Evolutionary conservation across 805 yeast genomes (phyloP).

Genomic region (Pichia rugopelliculosa): DNA sequence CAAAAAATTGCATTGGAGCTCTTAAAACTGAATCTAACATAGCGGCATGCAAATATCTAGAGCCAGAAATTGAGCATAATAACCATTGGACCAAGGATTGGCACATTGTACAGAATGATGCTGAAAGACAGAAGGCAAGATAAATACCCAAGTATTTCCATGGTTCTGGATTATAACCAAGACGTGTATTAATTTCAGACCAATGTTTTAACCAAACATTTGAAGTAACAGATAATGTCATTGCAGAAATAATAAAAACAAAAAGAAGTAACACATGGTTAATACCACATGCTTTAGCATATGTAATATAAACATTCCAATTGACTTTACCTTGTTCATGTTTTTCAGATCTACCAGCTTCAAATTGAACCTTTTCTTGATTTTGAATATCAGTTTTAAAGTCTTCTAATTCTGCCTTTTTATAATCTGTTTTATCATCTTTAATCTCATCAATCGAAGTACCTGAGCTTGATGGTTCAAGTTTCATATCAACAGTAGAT

Average conservation of each 20-base stretch:
- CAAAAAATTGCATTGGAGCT: slow-evolving; percentile 94
- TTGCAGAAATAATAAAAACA: slow-evolving; percentile 47
- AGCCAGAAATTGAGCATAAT: slow-evolving; percentile 76
- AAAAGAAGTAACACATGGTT: slow-evolving; percentile 54
- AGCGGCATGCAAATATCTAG: slow-evolving; percentile 61
- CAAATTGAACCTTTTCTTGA: slow-evolving; percentile 34
- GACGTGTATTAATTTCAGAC: slow-evolving; percentile 79
- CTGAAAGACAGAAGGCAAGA: slow-evolving; percentile 61
- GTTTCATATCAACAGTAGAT: slow-evolving; percentile 13
- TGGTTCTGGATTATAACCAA: slow-evolving; percentile 69
- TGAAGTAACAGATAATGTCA: slow-evolving; percentile 55
- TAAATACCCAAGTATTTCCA: slow-evolving; percentile 67
- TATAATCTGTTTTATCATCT: slow-evolving; percentile 33
- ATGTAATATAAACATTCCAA: slow-evolving; percentile 74
- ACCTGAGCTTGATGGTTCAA: slow-evolving; percentile 13
- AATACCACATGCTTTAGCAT: slow-evolving; percentile 83
- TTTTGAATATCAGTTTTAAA: slow-evolving; percentile 29
- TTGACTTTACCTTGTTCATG: slow-evolving; percentile 91
- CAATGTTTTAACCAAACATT: slow-evolving; percentile 95
- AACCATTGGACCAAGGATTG: slow-evolving; percentile 73
- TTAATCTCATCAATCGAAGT: slow-evolving; percentile 25
- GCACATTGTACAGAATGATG: slow-evolving; percentile 50
- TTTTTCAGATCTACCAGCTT: slow-evolving; percentile 56
- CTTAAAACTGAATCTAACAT: slow-evolving; percentile 71
- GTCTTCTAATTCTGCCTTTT: slow-evolving; percentile 55